Evolutionary conservation across 73 alveolate genomes (phyloP), one percentile per base, ranked within the genome.

Genomic region (Stentor roeselii): DNA sequence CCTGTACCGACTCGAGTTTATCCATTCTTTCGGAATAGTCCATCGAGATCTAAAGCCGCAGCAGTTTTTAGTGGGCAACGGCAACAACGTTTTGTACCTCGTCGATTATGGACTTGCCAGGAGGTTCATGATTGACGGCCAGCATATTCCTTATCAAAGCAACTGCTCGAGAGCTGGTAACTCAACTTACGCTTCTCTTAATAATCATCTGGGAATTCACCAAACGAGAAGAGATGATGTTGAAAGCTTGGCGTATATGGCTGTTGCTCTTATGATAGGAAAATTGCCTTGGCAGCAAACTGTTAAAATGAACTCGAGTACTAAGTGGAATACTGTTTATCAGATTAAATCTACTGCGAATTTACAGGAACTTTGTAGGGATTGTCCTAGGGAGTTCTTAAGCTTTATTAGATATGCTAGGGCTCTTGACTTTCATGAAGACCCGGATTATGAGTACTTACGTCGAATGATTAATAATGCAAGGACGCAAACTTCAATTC

Each of bases 61-160:
- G 2, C n/a, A 67, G 41, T 67, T 21, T 67, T 34, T 67, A 3
- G 39, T 85, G 11, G 90, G 85, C 31, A 84, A 89, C 39, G 83
- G 89, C 76, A 83, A 83, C 41, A 61, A 89, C 36, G 60, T 67
- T 3, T 89, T 91, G 59, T 91, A 89, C 84, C 61, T 89, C 3
- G 90, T 95, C 60, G 99, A 95, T 86, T 95, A 92, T 89, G 99
- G 99, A 37, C 83, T 93, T 21, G 93, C 99, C 34, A 95, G 91
- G 84, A 75, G 92, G 78, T 95, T 88, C 78, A 78, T 92, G 14
- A 50, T 74, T 76, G 90, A 93, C 15, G 37, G 37, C 2, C 50
- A n/a, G 15, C 80, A 67, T 67, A 21, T 21, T 21, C 37, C 80
- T 1, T 21, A 67, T 1, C 80, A 67, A 67, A 67, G 41, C n/a